phyloP scores from a whole-genome alignment of 192 early-diverging fungal genomes.

The Backusella luteola region DNA sequence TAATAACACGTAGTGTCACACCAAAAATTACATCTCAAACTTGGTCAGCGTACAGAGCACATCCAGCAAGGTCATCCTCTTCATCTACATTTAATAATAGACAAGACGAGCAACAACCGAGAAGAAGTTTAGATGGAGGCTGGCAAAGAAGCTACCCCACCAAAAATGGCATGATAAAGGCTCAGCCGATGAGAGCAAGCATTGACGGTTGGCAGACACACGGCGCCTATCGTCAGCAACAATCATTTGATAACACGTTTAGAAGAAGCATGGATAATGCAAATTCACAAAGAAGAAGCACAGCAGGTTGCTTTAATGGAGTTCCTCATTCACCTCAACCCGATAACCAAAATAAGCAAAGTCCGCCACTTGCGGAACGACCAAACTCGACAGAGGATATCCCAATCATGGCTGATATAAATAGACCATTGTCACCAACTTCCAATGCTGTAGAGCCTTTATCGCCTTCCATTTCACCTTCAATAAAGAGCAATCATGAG shows the following conservation, averaged over 20 bases:
- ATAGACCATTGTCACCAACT: background rate
- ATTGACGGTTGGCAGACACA: background rate
- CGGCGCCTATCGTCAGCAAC: background rate
- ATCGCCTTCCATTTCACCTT: background rate
- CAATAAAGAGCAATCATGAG: background rate
- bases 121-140: background rate
- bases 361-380: background rate
- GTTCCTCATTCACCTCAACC: background rate
- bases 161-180: background rate
- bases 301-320: background rate
- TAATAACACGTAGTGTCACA: background rate
- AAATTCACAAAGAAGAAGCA: background rate
- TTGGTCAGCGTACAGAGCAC: background rate
- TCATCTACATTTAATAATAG: background rate
- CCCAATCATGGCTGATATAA: background rate
- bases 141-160: background rate
- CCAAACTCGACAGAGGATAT: background rate
- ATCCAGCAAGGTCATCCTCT: background rate
- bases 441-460: background rate
- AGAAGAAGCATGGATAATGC: background rate
- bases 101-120: background rate
- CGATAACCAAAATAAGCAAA: background rate
- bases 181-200: background rate
- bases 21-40: background rate
- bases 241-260: background rate